Percentiles rank a stretch among this genome's conserved stretches.
phyloP scores from a whole-genome alignment of 768 basidiomycete genomes.

The Clavulina sp. region DNA sequence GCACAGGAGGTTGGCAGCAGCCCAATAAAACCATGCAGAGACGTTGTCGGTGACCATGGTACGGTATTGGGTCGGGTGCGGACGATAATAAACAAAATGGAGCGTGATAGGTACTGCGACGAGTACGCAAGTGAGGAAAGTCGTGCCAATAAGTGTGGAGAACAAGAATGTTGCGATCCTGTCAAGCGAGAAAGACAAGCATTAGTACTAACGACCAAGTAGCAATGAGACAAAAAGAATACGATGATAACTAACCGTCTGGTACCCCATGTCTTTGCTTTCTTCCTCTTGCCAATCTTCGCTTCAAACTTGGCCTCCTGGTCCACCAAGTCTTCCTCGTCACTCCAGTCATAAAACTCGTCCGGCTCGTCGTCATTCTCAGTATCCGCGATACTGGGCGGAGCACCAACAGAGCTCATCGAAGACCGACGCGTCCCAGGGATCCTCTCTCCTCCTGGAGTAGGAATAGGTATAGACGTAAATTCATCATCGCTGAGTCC shows the following conservation, averaged over 20 bases:
- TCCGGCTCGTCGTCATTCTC: slow-evolving; percentile 40
- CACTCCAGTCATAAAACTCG: slow-evolving; percentile 58
- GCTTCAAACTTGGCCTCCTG: slow-evolving; percentile 49
- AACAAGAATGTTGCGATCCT: slow-evolving; percentile 47
- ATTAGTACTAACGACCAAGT: neutral
- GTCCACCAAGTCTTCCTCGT: slow-evolving; percentile 57
- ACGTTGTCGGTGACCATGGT: slow-evolving; percentile 46
- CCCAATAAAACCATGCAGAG: slow-evolving; percentile 70
- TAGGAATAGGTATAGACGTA: neutral
- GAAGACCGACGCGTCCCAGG: neutral
- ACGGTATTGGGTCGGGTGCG: slow-evolving; percentile 36
- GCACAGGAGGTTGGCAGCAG: slow-evolving; percentile 55
- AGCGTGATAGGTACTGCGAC: slow-evolving; percentile 44
- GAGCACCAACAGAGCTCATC: neutral
- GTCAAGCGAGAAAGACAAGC: neutral
- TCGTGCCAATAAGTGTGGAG: slow-evolving; percentile 57
- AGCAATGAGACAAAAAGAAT: neutral
- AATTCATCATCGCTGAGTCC: neutral
- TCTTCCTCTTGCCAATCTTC: slow-evolving; percentile 35
- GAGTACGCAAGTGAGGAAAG: slow-evolving; percentile 42
- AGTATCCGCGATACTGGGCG: slow-evolving; percentile 11
- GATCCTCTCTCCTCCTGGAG: neutral
- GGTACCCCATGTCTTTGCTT: slow-evolving; percentile 30
- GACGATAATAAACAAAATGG: slow-evolving; percentile 54
- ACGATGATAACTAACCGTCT: slow-evolving; percentile 28